Conservation (phyloP, 495 filamentous ascomycete species). For the Acidiella bohemica region DNA sequence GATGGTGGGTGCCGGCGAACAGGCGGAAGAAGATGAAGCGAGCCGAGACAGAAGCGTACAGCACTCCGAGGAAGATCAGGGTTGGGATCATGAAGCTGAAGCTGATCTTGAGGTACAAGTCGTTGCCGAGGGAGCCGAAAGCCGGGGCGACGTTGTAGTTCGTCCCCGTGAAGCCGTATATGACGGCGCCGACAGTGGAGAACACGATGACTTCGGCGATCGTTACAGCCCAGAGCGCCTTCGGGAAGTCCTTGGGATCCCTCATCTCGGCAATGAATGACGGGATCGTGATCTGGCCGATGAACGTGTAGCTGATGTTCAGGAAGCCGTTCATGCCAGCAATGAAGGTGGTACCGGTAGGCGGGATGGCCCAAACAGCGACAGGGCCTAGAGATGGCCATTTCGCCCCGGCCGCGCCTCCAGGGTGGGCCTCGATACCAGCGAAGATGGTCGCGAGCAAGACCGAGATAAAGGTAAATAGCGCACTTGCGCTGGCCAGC, state of each 20-base stretch:
- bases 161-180: conserved; percentile 71
- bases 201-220: conserved; percentile 75
- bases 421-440: conserved; percentile 55
- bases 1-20: conserved; percentile 63
- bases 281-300: conserved; percentile 81
- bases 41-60: conserved; percentile 77
- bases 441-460: conserved; percentile 67
- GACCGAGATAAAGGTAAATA: conserved; percentile 79
- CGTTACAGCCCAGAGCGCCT: conserved; percentile 75
- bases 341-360: conserved; percentile 63
- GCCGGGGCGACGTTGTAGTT: conserved; percentile 72
- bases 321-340: conserved; percentile 68
- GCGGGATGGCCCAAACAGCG: conserved; percentile 45
- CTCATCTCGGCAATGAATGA: conserved; percentile 90
- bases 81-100: conserved; percentile 92
- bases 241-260: conserved; percentile 74
- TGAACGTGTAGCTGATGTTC: conserved; percentile 87
- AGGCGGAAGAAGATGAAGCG: conserved; percentile 76
- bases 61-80: conserved; percentile 73
- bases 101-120: conserved; percentile 62
- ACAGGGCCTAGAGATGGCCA: conserved; percentile 40
- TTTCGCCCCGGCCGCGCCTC: conserved; percentile 36
- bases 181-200: conserved; percentile 56
- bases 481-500: conserved; percentile 58
- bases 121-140: conserved; percentile 62